Base-by-base conservation (phyloP, 306 rosid species). In the Pyrus bretschneideri region DNA sequence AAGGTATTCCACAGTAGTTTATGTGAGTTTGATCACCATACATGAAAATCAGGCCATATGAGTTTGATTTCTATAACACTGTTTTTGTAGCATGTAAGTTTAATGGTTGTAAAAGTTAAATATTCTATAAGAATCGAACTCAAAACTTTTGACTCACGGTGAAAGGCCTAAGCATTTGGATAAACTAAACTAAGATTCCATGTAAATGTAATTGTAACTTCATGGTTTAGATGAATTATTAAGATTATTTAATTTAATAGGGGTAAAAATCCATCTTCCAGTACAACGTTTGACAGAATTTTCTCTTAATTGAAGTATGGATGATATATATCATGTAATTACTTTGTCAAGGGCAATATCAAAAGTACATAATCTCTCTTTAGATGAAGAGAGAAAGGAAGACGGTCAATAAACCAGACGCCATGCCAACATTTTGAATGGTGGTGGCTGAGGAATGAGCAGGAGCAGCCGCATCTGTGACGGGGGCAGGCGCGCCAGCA, bases 371-470 rank as follows among this genome's bases (percentile, higher is more conserved):
- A 23, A 51, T 51, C 55, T 51, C 21, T 63, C 23, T 14, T 63
- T 73, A 78, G 11, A 78, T 71, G 55, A 81, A 73, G 58, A 75
- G 30, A 19, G 81, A 84, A 63, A 74, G 42, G 31, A 78, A 73
- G 76, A 81, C 49, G 23, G 78, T 29, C 3, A 81, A 12, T 11
- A 81, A 25, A 27, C 60, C 76, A 19, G 69, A 80, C 61, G 62
- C 79, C 70, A 52, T 5, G 64, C 79, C 67, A 6, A 81, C 44
- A 40, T 75, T 67, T n/a, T 67, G 70, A 58, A 74, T 40, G 49
- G 72, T 4, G 67, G 38, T 21, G 30, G 79, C 42, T 17, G 86
- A 55, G 38, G 63, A 54, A 29, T 3, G 18, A 18, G 69, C 49
- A 7, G 45, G 9, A 2, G 44, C 58, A 8, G 68, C 40, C 9